phyloP scores from a whole-genome alignment of 352 stramenopile genomes.

The Globisporangium alternatum region DNA sequence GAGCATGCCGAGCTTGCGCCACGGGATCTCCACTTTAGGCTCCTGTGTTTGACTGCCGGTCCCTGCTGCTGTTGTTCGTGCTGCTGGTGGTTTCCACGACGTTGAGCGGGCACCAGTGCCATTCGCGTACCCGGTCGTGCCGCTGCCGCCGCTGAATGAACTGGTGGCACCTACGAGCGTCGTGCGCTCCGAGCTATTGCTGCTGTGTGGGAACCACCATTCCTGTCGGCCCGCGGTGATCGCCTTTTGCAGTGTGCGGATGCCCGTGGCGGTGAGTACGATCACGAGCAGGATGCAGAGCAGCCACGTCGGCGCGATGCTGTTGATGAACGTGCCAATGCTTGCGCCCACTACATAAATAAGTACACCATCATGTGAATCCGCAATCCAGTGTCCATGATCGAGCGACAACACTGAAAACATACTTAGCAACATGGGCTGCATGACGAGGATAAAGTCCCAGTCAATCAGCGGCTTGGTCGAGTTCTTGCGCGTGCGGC shows the following conservation, averaged over 20 bases:
- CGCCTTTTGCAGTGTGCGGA: slow-evolving; percentile 89
- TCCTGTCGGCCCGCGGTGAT: slow-evolving; percentile 87
- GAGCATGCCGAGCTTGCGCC: slow-evolving; percentile 80
- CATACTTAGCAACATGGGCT: slow-evolving; percentile 86
- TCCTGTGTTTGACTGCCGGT: slow-evolving; percentile 22
- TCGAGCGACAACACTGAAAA: not conserved
- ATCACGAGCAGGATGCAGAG: slow-evolving; percentile 89
- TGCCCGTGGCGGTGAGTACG: slow-evolving; percentile 84
- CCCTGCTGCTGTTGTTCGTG: not conserved
- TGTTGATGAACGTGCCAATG: slow-evolving; percentile 91
- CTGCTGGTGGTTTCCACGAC: not conserved
- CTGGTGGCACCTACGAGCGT: slow-evolving; percentile 28
- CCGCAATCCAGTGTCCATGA: not conserved
- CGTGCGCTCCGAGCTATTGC: slow-evolving; percentile 13
- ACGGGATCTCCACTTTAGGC: slow-evolving; percentile 52
- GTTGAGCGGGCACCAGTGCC: not conserved
- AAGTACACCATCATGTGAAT: slow-evolving; percentile 4
- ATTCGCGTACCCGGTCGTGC: slow-evolving; percentile 1
- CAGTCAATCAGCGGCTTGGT: slow-evolving; percentile 94
- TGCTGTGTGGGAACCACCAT: slow-evolving; percentile 34
- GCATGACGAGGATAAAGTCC: slow-evolving; percentile 97
- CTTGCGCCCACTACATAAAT: slow-evolving; percentile 47
- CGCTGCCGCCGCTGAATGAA: not conserved
- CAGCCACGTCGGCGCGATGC: slow-evolving; percentile 86
- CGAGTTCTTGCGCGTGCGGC: slow-evolving; percentile 85